Percentiles rank a stretch among this genome's conserved stretches.
phyloP scores from a whole-genome alignment of 2,329 filamentous ascomycete genomes.

The Cadophora sp. region DNA sequence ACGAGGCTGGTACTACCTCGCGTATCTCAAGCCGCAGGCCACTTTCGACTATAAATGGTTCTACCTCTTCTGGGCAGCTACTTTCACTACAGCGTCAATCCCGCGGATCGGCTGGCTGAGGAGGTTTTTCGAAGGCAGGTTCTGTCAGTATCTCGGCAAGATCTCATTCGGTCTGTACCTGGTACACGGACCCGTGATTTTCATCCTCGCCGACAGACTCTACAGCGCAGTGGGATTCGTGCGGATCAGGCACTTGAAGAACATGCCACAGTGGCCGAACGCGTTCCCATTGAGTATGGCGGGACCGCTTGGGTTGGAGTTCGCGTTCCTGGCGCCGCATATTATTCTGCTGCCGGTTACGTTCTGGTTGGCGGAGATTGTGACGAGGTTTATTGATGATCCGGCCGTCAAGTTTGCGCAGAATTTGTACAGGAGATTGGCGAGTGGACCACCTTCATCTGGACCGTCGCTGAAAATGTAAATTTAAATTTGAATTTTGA shows the following conservation, averaged over 20 bases:
- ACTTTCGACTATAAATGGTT: constrained; percentile 74
- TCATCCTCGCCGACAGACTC: constrained; percentile 65
- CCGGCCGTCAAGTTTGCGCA: constrained; percentile 63
- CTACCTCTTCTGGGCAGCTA: constrained; percentile 67
- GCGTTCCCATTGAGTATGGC: constrained; percentile 66
- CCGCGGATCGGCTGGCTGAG: constrained; percentile 65
- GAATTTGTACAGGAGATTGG: constrained; percentile 13
- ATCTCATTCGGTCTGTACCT: constrained; percentile 70
- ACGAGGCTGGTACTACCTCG: constrained; percentile 52
- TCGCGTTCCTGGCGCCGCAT: constrained; percentile 65
- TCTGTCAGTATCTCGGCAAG: constrained; percentile 67
- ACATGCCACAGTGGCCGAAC: constrained; percentile 61
- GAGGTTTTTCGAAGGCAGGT: constrained; percentile 62
- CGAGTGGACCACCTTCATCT: background rate
- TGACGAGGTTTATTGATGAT: constrained; percentile 64
- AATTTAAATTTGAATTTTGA: background rate
- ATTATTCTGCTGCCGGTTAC: constrained; percentile 65
- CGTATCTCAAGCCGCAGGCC: constrained; percentile 68
- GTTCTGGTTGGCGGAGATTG: constrained; percentile 62
- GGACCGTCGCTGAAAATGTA: background rate
- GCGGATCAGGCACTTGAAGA: constrained; percentile 54
- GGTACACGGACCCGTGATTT: constrained; percentile 67
- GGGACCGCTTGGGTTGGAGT: constrained; percentile 69
- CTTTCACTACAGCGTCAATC: constrained; percentile 61
- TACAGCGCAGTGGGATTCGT: constrained; percentile 67